Evolutionary conservation across 768 basidiomycete species (phyloP).

Genomic region (Trametes cubensis): DNA sequence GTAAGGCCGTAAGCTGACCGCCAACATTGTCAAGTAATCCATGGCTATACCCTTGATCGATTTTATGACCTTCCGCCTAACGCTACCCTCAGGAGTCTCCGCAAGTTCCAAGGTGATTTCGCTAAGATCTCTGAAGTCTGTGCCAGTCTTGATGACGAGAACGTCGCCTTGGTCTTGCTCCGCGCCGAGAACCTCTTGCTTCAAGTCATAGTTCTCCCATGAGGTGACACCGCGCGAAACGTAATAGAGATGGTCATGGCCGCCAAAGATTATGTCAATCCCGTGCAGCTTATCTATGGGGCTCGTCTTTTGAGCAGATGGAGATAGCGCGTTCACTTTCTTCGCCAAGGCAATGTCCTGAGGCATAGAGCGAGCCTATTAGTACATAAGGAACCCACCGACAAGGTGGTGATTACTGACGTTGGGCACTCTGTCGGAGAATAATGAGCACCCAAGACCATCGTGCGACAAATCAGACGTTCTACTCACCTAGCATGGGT

Average conservation of each 20-base stretch:
- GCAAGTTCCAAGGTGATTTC: constrained; percentile 68
- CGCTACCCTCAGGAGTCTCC: constrained; percentile 59
- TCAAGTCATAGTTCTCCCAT: constrained; percentile 69
- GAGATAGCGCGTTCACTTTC: constrained; percentile 60
- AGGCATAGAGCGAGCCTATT: not conserved
- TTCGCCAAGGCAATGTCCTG: constrained; percentile 77
- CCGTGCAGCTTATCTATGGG: constrained; percentile 64
- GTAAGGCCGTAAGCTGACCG: not conserved
- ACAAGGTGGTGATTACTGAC: constrained; percentile 20
- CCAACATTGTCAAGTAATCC: not conserved
- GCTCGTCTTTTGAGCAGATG: constrained; percentile 47
- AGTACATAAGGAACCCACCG: not conserved
- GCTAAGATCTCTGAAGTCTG: constrained; percentile 86
- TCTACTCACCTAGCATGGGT: constrained; percentile 73
- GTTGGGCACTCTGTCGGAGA: constrained; percentile 34
- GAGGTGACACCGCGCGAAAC: constrained; percentile 62
- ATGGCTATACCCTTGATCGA: constrained; percentile 54
- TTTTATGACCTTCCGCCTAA: constrained; percentile 66
- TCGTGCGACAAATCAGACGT: not conserved
- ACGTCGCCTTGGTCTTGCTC: constrained; percentile 75
- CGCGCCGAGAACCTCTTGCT: constrained; percentile 57
- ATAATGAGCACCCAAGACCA: not conserved
- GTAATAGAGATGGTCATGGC: constrained; percentile 88
- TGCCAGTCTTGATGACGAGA: constrained; percentile 82
- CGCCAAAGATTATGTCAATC: constrained; percentile 82